Conservation (phyloP, 257 asterid genomes). For the Catharanthus roseus region DNA sequence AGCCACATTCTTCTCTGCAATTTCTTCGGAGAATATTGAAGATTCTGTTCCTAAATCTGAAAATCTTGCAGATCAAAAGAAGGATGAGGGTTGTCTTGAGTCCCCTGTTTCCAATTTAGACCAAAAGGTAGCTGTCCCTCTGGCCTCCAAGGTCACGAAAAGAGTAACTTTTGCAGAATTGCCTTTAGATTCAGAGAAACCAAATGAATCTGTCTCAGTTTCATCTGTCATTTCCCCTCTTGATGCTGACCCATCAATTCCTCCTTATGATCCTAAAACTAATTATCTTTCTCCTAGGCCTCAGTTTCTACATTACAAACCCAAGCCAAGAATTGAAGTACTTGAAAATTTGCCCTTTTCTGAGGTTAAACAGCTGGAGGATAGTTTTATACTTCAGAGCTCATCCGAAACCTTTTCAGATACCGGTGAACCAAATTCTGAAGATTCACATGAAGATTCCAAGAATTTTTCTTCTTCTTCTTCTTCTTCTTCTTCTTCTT, state of each 20-base stretch:
- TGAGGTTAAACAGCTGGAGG: conserved; percentile 30
- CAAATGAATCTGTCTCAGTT: conserved; percentile 19
- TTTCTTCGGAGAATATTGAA: conserved; percentile 22
- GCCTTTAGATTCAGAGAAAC: conserved; percentile 22
- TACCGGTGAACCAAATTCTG: conserved; percentile 39
- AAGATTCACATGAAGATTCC: conserved; percentile 29
- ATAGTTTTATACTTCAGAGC: conserved; percentile 34
- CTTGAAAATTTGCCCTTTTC: conserved; percentile 33
- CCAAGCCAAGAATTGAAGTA: conserved; percentile 55
- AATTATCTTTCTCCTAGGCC: conserved; percentile 86
- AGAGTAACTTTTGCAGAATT: conserved; percentile 47
- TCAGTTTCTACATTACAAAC: conserved; percentile 67
- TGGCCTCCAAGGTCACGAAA: conserved; percentile 35
- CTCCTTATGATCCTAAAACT: conserved; percentile 79
- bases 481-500: no score
- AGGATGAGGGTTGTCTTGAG: conserved; percentile 10
- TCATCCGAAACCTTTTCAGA: conserved; percentile 46
- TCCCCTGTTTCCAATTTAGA: conserved; percentile 12
- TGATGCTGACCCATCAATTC: conserved; percentile 75
- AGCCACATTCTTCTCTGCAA: conserved; percentile 51
- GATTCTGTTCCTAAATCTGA: conserved; percentile 26
- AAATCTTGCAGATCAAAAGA: conserved; percentile 13
- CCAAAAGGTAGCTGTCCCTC: conserved; percentile 23
- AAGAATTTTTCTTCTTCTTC: conserved; percentile 30
- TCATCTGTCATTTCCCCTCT: conserved; percentile 49